Evolutionary conservation across 2,329 filamentous ascomycete genomes (phyloP).

Genomic region (Stachybotrys chlorohalonatus): DNA sequence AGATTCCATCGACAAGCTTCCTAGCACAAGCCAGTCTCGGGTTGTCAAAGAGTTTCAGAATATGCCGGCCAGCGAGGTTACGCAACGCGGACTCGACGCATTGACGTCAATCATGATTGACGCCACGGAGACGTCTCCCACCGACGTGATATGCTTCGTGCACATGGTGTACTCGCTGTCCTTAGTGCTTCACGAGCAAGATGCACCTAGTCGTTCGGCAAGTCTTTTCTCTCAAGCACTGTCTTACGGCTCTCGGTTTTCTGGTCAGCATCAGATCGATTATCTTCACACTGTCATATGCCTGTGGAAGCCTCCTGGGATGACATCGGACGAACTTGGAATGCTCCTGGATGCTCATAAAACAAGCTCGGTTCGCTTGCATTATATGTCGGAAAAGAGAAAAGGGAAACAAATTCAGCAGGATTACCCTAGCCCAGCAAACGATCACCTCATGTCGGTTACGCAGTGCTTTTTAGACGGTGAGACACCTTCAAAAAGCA

Average conservation of each 20-base stretch:
- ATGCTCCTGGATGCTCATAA: constrained; percentile 14
- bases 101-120: constrained; percentile 31
- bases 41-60: constrained; percentile 30
- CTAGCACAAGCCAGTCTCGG: constrained; percentile 27
- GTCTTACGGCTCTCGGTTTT: constrained; percentile 31
- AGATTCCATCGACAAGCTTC: constrained; percentile 34
- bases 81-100: constrained; percentile 29
- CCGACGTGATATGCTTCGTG: constrained; percentile 40
- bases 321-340: constrained; percentile 18
- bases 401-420: constrained; percentile 34
- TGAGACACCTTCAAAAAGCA: constrained; percentile 13
- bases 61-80: constrained; percentile 29
- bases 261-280: constrained; percentile 20
- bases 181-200: constrained; percentile 33
- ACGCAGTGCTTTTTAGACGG: constrained; percentile 43
- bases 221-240: constrained; percentile 38
- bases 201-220: constrained; percentile 22
- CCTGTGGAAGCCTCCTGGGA: constrained; percentile 38
- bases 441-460: constrained; percentile 30
- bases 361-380: constrained; percentile 1
- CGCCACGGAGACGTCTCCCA: constrained; percentile 24
- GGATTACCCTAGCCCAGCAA: constrained; percentile 22
- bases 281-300: constrained; percentile 34
- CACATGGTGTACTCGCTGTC: constrained; percentile 44
- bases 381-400: constrained; percentile 13